Conservation (phyloP, 1,284 basidiomycete species). For the Microbotryomycetes sp. region DNA sequence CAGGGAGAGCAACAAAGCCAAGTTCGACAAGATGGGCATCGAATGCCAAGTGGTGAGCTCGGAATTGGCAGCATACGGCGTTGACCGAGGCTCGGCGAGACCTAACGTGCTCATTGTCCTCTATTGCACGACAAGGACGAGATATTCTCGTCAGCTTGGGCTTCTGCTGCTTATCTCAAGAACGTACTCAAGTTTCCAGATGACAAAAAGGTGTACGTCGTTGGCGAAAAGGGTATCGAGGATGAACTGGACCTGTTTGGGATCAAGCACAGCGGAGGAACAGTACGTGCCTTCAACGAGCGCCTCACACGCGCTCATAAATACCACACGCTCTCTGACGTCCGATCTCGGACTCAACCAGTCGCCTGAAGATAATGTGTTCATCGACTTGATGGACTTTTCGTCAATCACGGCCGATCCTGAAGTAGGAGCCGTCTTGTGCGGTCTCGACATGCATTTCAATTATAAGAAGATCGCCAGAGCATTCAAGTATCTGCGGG, state of each 20-base stretch:
- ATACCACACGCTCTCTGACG: no score
- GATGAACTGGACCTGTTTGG: constrained; percentile 85
- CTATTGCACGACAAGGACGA: no score
- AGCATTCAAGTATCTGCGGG: constrained; percentile 75
- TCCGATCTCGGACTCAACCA: constrained; percentile 39
- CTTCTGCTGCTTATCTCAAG: constrained; percentile 87
- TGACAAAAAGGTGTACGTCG: constrained; percentile 91
- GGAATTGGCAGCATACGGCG: not conserved
- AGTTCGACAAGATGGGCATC: constrained; percentile 85
- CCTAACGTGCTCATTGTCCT: not conserved
- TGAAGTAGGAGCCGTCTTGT: constrained; percentile 80
- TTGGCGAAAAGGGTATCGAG: constrained; percentile 88
- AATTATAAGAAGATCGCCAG: constrained; percentile 94
- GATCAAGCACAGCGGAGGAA: constrained; percentile 73
- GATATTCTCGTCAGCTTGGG: constrained; percentile 93
- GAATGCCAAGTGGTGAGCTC: constrained; percentile 70
- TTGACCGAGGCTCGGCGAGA: no score
- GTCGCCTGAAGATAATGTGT: constrained; percentile 76
- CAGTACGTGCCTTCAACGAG: constrained; percentile 51
- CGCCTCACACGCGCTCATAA: not conserved
- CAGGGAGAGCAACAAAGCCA: constrained; percentile 74
- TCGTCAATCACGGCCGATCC: constrained; percentile 62
- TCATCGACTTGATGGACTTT: constrained; percentile 65
- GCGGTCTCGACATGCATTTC: constrained; percentile 45
- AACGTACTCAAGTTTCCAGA: constrained; percentile 68